phyloP scores from a whole-genome alignment of 495 filamentous ascomycete genomes.

The Pseudomonodictys pantanalensis region DNA sequence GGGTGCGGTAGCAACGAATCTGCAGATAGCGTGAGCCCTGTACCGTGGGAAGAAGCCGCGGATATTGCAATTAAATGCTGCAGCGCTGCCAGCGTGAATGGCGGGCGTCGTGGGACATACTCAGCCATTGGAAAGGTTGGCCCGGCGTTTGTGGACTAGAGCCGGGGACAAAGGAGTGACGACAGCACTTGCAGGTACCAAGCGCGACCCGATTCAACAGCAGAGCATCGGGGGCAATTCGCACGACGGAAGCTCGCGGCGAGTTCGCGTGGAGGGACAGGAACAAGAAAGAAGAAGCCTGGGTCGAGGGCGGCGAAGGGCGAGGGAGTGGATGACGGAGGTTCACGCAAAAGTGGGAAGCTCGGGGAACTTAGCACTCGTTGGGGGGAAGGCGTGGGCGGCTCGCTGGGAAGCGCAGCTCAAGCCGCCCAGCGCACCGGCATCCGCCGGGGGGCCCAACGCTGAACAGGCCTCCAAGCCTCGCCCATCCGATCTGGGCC shows the following conservation, averaged over 20 bases:
- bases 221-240: not conserved
- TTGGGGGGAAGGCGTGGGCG: no score
- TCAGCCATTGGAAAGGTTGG: slow-evolving; percentile 27
- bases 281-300: not conserved
- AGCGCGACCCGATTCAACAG: slow-evolving; percentile 1
- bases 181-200: slow-evolving; percentile 5
- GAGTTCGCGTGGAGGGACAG: no score
- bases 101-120: slow-evolving; percentile 18
- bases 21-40: slow-evolving; percentile 7
- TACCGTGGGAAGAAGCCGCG: not conserved
- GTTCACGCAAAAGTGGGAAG: not conserved
- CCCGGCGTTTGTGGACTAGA: not conserved
- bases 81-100: not conserved
- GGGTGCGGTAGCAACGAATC: slow-evolving; percentile 20
- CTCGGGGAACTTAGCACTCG: no score
- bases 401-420: no score
- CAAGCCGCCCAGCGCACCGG: no score
- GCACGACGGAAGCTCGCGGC: not conserved
- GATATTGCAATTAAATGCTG: not conserved
- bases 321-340: not conserved
- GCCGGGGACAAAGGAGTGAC: slow-evolving; percentile 27
- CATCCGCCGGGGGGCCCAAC: no score
- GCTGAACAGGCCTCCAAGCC: no score
- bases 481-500: no score
- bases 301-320: not conserved